These are phyloP conservation scores for Boletus mariae DNA, from an alignment of 1,284 basidiomycete genomes.

Conservation along the genomic window DNA sequence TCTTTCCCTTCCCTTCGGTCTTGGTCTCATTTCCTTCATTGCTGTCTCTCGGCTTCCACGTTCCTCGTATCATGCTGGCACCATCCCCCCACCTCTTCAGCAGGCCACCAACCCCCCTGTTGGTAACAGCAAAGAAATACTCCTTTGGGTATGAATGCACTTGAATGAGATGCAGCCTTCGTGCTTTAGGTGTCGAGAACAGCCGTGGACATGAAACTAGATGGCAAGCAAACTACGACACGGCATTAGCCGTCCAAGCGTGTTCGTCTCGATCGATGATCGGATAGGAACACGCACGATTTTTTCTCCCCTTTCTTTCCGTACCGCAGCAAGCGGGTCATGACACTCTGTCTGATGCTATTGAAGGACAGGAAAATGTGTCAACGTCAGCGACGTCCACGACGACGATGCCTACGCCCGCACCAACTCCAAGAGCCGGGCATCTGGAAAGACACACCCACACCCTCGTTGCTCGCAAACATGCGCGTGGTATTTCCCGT, in stretches of 20 bases:
- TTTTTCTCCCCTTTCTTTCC: slow-evolving; percentile 81
- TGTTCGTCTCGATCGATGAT: background rate
- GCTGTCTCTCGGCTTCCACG: slow-evolving; percentile 56
- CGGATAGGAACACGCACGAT: slow-evolving; percentile 55
- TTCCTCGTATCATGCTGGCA: slow-evolving; percentile 66
- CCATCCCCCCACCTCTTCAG: slow-evolving; percentile 76
- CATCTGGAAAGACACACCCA: slow-evolving; percentile 83
- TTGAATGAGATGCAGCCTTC: slow-evolving; percentile 79
- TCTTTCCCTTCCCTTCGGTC: slow-evolving; percentile 16
- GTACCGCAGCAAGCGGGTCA: slow-evolving; percentile 71
- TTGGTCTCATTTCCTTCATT: slow-evolving; percentile 1
- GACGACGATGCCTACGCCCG: slow-evolving; percentile 30
- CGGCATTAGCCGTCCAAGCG: slow-evolving; percentile 1
- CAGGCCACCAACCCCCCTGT: slow-evolving; percentile 79
- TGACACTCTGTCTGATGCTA: slow-evolving; percentile 88
- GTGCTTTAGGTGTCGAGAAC: slow-evolving; percentile 75
- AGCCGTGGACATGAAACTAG: slow-evolving; percentile 57
- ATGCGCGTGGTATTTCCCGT: slow-evolving; percentile 78
- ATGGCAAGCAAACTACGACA: slow-evolving; percentile 76
- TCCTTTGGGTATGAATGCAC: slow-evolving; percentile 81
- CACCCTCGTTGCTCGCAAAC: slow-evolving; percentile 71
- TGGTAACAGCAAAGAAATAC: slow-evolving; percentile 85
- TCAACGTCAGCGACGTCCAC: background rate
- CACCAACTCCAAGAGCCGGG: slow-evolving; percentile 71
- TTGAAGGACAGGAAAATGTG: background rate